Evolutionary conservation across 1,284 basidiomycete genomes (phyloP).

Genomic region (Coniferiporia weirii): DNA sequence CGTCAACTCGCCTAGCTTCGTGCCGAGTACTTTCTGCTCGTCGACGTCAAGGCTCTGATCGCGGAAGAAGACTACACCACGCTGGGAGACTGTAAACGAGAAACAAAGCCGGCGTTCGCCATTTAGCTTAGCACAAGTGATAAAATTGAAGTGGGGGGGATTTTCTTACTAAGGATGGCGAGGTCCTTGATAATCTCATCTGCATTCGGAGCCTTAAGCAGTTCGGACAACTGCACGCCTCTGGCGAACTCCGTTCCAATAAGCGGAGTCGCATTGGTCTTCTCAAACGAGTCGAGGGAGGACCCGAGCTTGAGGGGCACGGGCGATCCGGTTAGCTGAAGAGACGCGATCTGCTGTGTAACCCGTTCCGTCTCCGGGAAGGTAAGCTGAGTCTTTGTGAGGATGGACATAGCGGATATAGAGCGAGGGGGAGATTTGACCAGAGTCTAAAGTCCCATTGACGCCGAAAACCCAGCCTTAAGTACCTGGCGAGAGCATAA

Average conservation of each 20-base stretch:
- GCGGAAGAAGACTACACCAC: constrained; percentile 71
- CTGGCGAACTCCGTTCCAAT: constrained; percentile 37
- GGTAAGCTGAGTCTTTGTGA: constrained; percentile 5
- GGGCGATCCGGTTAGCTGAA: constrained; percentile 13
- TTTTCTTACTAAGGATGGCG: constrained; percentile 37
- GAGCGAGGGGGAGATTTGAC: not conserved
- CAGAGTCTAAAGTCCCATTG: not conserved
- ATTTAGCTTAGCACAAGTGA: not conserved
- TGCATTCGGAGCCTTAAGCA: constrained; percentile 34
- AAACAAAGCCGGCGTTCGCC: not conserved
- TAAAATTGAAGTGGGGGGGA: not conserved
- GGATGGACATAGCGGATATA: constrained; percentile 1
- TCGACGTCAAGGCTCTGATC: constrained; percentile 43
- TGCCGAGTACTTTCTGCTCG: constrained; percentile 41
- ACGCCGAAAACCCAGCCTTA: not conserved
- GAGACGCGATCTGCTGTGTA: constrained; percentile 1
- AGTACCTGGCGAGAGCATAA: not conserved
- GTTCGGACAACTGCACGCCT: constrained; percentile 33
- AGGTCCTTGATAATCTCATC: constrained; percentile 43
- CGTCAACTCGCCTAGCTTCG: constrained; percentile 47
- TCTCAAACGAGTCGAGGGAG: constrained; percentile 12
- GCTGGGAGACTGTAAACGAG: constrained; percentile 41
- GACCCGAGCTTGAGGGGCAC: constrained; percentile 13
- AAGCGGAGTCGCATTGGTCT: constrained; percentile 28
- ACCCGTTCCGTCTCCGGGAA: constrained; percentile 11